Percentiles rank a stretch among this genome's conserved stretches.
Conservation (phyloP, 108 stramenopile species). For the Thalassiosira profunda region DNA sequence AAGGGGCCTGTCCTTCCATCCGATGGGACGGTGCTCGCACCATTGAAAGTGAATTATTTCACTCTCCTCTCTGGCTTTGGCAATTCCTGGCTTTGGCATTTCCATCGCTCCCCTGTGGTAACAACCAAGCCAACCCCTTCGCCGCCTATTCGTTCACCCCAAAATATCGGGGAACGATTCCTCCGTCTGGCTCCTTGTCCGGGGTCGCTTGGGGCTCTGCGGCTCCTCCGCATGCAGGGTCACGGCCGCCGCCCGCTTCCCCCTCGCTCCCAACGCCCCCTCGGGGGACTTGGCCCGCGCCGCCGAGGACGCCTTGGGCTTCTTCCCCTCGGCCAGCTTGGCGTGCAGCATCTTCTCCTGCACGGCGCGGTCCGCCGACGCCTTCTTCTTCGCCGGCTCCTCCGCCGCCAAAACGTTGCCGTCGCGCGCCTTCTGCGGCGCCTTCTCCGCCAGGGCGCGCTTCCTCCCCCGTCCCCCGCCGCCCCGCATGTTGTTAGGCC, state of each 20-base stretch:
- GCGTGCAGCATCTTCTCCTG: conserved; percentile 38
- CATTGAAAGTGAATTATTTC: too few relatives aligned
- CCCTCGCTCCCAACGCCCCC: conserved; percentile 5
- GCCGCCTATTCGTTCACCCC: too few relatives aligned
- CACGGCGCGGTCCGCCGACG: conserved; percentile 3
- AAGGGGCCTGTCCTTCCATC: too few relatives aligned
- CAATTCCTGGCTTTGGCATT: too few relatives aligned
- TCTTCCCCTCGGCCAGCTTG: conserved; percentile 40
- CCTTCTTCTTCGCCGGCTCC: not conserved
- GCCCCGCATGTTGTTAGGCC: not conserved
- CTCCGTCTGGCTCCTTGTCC: conserved; percentile 15
- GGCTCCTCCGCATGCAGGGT: conserved; percentile 22
- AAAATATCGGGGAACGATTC: conserved; percentile 3
- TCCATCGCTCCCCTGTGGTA: too few relatives aligned
- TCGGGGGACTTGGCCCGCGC: conserved; percentile 25
- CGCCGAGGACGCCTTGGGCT: not conserved
- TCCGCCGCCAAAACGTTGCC: conserved; percentile 4
- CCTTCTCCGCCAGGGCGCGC: conserved; percentile 26
- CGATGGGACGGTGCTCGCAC: too few relatives aligned
- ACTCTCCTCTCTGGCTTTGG: too few relatives aligned
- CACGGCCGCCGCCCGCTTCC: conserved; percentile 17
- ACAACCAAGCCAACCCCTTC: too few relatives aligned
- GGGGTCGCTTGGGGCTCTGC: conserved; percentile 1
- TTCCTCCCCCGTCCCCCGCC: conserved; percentile 11
- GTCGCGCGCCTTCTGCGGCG: not conserved